Base-by-base conservation (phyloP, 2,329 filamentous ascomycete species). In the Blastomyces emzantsi region DNA sequence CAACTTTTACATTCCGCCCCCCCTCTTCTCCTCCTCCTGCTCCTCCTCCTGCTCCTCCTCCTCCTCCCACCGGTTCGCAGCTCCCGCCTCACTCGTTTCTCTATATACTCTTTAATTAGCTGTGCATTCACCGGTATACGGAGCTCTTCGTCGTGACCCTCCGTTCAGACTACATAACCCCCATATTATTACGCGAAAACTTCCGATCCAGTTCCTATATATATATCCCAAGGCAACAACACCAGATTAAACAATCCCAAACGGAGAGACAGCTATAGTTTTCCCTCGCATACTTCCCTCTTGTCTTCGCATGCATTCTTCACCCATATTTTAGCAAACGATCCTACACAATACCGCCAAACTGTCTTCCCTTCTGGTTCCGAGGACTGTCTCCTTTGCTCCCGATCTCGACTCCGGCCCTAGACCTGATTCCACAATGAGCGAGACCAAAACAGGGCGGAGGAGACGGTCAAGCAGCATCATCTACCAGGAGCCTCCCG, bases 381-480 rank as follows among this genome's bases (percentile, higher is more conserved):
- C 90, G 77, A 90, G 90, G 77, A 91, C 90, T 82, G 88, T 94
- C 83, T 92, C 90, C 78, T 95, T 94, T 84, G 89, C 92, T 82
- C 88, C 87, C 82, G 88, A 88, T 80, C 85, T 87, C 71, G 88
- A 90, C 83, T 86, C 79, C 82, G 87, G 83, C 70, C 75, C 75
- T 64, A 72, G 74, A 63, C 74, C 78, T 81, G 79, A 73, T 85
- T 85, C 85, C 77, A 83, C 77, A 76, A 85, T 83, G 80, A 79
- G 74, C 71, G 84, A 87, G 72, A 83, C 83, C 73, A 86, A 88
- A 75, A 81, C 83, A 69, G 88, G 87, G 70, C 85, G 93, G 78
- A 87, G 93, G 83, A 88, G 94, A 82, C 88, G 94, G 79, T 97
- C 94, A 78, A 97, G 93, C 82, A 97, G 93, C 80, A 87, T 99